Base-by-base conservation (phyloP, 108 stramenopile genomes). In the Cyclostephanos tholiformis region DNA sequence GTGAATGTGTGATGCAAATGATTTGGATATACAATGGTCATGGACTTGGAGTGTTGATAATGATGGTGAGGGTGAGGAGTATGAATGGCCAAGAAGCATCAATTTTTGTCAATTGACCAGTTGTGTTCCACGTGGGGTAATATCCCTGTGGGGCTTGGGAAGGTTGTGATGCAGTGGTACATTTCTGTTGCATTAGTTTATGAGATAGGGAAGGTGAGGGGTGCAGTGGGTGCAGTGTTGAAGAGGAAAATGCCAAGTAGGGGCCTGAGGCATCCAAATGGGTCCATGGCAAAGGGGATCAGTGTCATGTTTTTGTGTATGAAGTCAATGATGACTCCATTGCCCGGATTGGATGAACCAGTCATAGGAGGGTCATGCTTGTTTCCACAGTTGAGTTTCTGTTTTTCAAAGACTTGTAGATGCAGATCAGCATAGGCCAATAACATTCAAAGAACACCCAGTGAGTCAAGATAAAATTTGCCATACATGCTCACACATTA, bases 231-330 rank as follows among this genome's bases (percentile, higher is more conserved):
- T 2, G 3, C 4, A 4, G 32, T 32, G 4, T 4, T 44, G 32
- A 48, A 65, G 19, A 65, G 64, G 7, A 65, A 65, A 1, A 44
- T 44, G 29, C 44, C 23, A 41, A 65, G 49, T 11, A 65, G 25
- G 3, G n/a, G 22, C 0, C 44, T 44, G 26, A 25, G 23, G 0
- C 38, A 20, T 12, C 64, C 64, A 29, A 29, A 23, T 0, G 64
- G 64, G 17, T 48, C 49, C 3, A 65, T 48, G 8, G 64, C 43
- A 0, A 65, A 5, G 0, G 41, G n/a, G n/a, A n/a, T n/a, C n/a
- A n/a, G n/a, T n/a, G n/a, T n/a, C n/a, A n/a, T n/a, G n/a, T n/a
- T n/a, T n/a, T n/a, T n/a, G n/a, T n/a, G n/a, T n/a, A n/a, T n/a
- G n/a, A n/a, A n/a, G n/a, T n/a, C n/a, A n/a, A n/a, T n/a, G 64